These are phyloP conservation scores for Ustilago hordei DNA, from an alignment of 1,284 basidiomycete species.

Conservation along the genomic window DNA sequence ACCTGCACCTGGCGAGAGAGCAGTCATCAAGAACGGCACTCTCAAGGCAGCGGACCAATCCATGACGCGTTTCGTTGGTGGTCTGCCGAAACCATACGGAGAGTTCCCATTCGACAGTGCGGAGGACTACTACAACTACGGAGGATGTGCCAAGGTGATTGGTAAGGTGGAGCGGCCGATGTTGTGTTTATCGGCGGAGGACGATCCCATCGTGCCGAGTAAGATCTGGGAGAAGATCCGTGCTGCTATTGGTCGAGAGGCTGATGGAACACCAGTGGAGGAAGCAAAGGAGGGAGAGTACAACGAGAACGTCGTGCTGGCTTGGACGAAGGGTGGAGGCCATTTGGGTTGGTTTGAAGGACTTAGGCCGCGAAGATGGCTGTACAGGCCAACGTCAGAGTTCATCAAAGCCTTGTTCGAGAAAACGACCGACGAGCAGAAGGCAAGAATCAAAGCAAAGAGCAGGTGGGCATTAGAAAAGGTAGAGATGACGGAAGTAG, in stretches of 20 bases:
- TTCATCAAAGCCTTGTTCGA: constrained; percentile 56
- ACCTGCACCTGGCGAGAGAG: constrained; percentile 27
- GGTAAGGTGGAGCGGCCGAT: constrained; percentile 69
- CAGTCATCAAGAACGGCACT: constrained; percentile 50
- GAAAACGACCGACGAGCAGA: constrained; percentile 28
- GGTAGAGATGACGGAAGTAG: constrained; percentile 34
- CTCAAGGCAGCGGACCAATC: constrained; percentile 72
- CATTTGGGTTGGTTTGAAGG: constrained; percentile 94
- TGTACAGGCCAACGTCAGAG: constrained; percentile 57
- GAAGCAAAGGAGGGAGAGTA: constrained; percentile 72
- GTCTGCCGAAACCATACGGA: constrained; percentile 72
- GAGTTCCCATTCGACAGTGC: constrained; percentile 73
- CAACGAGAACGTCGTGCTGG: constrained; percentile 79
- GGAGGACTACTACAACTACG: constrained; percentile 79
- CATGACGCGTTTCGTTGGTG: constrained; percentile 82
- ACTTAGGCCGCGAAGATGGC: constrained; percentile 56
- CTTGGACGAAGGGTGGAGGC: constrained; percentile 83
- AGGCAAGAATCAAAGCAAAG: constrained; percentile 10
- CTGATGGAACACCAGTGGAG: constrained; percentile 45
- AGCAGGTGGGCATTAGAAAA: constrained; percentile 40
- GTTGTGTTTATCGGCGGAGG: constrained; percentile 85
- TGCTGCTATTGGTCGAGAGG: constrained; percentile 45
- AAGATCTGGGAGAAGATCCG: constrained; percentile 42
- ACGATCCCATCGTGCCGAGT: constrained; percentile 84
- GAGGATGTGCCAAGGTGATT: constrained; percentile 58